Conservation (phyloP, 2,329 filamentous ascomycete genomes). For the Aspergillus pseudonomiae region DNA sequence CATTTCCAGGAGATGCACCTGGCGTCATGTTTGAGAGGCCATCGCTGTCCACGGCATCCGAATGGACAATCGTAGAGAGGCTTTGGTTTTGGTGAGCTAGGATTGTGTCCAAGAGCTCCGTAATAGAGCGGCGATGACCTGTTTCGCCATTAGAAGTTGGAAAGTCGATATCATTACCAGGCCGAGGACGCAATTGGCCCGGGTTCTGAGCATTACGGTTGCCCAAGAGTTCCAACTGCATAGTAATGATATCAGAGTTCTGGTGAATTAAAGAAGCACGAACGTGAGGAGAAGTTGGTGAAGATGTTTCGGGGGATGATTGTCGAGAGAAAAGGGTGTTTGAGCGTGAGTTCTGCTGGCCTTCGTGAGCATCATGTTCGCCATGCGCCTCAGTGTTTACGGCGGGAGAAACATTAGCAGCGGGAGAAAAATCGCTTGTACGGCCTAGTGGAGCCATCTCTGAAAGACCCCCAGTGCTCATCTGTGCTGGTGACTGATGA, state of each 20-base stretch:
- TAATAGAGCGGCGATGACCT: constrained; percentile 32
- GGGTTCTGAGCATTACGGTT: constrained; percentile 32
- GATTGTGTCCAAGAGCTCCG: constrained; percentile 41
- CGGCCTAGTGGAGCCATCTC: constrained; percentile 30
- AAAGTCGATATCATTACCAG: constrained; percentile 17
- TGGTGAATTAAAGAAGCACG: constrained; percentile 48
- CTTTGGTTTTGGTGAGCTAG: constrained; percentile 34
- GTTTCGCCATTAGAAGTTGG: constrained; percentile 17
- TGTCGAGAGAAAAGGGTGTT: constrained; percentile 45
- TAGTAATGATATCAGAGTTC: constrained; percentile 47
- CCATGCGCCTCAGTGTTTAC: constrained; percentile 16
- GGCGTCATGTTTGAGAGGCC: constrained; percentile 26
- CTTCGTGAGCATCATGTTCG: constrained; percentile 16
- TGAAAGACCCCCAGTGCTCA: constrained; percentile 36
- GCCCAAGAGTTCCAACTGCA: constrained; percentile 46
- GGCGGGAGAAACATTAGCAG: constrained; percentile 7
- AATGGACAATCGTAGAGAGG: constrained; percentile 19
- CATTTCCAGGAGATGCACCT: constrained; percentile 19
- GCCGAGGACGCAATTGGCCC: constrained; percentile 18
- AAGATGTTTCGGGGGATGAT: constrained; percentile 45
- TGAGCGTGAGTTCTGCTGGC: constrained; percentile 37
- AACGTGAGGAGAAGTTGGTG: constrained; percentile 45
- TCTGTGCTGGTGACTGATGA: constrained; percentile 43
- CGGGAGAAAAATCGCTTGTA: constrained; percentile 22
- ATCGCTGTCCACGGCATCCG: constrained; percentile 27